Percentiles rank a stretch among this genome's conserved stretches.
Conservation (phyloP, 2,329 filamentous ascomycete genomes). For the Anisogramma anomala region DNA sequence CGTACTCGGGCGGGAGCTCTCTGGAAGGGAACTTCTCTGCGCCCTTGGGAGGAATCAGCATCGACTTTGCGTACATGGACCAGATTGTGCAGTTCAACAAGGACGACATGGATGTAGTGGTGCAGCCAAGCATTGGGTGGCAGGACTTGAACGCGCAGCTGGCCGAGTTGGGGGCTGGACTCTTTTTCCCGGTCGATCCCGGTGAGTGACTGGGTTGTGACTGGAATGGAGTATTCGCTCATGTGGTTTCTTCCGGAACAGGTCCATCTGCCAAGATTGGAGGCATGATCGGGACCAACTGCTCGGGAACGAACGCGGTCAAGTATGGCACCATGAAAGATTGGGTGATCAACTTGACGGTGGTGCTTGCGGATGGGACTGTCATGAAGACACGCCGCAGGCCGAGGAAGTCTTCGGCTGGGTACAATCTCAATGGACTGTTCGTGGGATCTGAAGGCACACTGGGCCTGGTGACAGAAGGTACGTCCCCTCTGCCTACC, state of each 20-base stretch:
- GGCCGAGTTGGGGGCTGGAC: slow-evolving; percentile 56
- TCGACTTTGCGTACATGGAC: slow-evolving; percentile 86
- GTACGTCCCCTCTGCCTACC: slow-evolving; percentile 19
- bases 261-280: slow-evolving; percentile 62
- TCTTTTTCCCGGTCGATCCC: slow-evolving; percentile 88
- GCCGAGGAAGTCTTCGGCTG: slow-evolving; percentile 71
- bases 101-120: slow-evolving; percentile 84
- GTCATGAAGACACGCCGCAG: slow-evolving; percentile 67
- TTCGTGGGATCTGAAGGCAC: slow-evolving; percentile 79
- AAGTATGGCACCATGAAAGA: slow-evolving; percentile 81
- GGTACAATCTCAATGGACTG: slow-evolving; percentile 70
- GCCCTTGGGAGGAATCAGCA: slow-evolving; percentile 73
- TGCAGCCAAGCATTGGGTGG: slow-evolving; percentile 88
- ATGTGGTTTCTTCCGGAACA: no score
- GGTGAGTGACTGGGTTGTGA: slow-evolving; percentile 33
- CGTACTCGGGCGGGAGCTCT: slow-evolving; percentile 76
- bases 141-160: slow-evolving; percentile 69
- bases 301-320: slow-evolving; percentile 68
- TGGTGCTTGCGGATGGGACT: slow-evolving; percentile 67
- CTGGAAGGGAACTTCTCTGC: slow-evolving; percentile 86
- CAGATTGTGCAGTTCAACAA: slow-evolving; percentile 67
- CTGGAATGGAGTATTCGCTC: no score
- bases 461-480: slow-evolving; percentile 67
- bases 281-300: slow-evolving; percentile 73
- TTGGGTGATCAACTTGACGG: slow-evolving; percentile 65